A percentile compares a stretch with the other conserved stretches of the same genome.
Evolutionary conservation across 768 basidiomycete species (phyloP).

Genomic region (Lentinula sp.): DNA sequence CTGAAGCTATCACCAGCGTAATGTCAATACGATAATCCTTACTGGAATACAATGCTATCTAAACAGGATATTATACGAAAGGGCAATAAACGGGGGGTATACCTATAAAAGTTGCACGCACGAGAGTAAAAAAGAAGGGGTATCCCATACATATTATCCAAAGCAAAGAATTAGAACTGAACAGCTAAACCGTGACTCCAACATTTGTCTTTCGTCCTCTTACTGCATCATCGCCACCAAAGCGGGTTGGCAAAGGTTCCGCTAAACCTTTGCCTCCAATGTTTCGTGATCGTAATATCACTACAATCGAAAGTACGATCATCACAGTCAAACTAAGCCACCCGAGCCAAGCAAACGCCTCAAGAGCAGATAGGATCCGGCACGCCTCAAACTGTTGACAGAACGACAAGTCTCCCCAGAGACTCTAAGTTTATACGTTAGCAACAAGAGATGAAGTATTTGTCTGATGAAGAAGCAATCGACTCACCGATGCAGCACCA

Average conservation of each 20-base stretch:
- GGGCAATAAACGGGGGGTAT: not conserved
- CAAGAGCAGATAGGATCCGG: not conserved
- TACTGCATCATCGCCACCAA: not conserved
- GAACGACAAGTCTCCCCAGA: slow-evolving; percentile 1
- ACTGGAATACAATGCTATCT: no score
- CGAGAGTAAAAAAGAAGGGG: not conserved
- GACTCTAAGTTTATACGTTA: not conserved
- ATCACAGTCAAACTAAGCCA: not conserved
- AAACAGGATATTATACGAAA: no score
- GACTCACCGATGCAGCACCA: slow-evolving; percentile 58
- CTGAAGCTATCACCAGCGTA: no score
- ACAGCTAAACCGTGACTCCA: not conserved
- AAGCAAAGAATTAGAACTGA: not conserved
- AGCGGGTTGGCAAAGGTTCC: not conserved
- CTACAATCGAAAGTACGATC: not conserved
- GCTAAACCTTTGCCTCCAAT: not conserved
- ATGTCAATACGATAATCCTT: no score
- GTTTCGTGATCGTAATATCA: not conserved
- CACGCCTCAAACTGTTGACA: slow-evolving; percentile 5
- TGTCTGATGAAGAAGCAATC: not conserved
- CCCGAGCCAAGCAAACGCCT: not conserved
- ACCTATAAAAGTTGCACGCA: not conserved
- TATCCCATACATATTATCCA: not conserved
- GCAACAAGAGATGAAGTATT: not conserved
- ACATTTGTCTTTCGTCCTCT: not conserved